Base-by-base conservation (phyloP, 2,329 filamentous ascomycete species). In the Pleomassaria siparia region DNA sequence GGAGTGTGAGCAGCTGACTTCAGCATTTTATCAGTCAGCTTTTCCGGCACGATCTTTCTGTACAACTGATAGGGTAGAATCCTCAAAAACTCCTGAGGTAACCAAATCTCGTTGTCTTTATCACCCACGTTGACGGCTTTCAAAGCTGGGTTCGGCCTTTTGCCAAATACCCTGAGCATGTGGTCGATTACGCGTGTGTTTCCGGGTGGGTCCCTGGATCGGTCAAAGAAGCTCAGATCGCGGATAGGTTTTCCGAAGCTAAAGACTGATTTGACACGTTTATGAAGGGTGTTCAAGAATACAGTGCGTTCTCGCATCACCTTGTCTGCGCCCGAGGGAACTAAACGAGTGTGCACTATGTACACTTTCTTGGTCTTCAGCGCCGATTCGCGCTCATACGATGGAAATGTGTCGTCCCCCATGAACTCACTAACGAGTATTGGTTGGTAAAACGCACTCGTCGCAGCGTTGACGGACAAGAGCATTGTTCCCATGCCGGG, bases 21-120 rank as follows among this genome's bases (percentile, higher is more conserved):
- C 6, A 60, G 26, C 59, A 63, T n/a, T n/a, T n/a, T n/a, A n/a
- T n/a, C n/a, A n/a, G n/a, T n/a, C n/a, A n/a, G n/a, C n/a, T n/a
- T 62, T 3, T 7, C 13, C 3, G 21, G n/a, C 1, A 51, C 51
- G 3, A 60, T 24, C 5, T 15, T 13, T 24, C 46, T 54, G 40
- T 53, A 60, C 4, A 54, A 20, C 48, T 62, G 58, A 25, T 56
- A 56, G 1, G 58, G 55, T 3, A 63, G 13, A 18, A 64, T 60
- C 7, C 32, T 42, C 15, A 52, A 44, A 24, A 37, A 15, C 30
- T 50, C 50, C 21, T 43, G 49, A n/a, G 43, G 12, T 22, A 39
- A 55, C 43, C 41, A 55, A 8, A 28, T 40, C 20, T 36, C 45
- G 24, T 21, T 33, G 24, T 40, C 33, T 9, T 10, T 35, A 22